Base-by-base conservation (phyloP, 2,329 filamentous ascomycete species). In the Herpotrichia juniperi region DNA sequence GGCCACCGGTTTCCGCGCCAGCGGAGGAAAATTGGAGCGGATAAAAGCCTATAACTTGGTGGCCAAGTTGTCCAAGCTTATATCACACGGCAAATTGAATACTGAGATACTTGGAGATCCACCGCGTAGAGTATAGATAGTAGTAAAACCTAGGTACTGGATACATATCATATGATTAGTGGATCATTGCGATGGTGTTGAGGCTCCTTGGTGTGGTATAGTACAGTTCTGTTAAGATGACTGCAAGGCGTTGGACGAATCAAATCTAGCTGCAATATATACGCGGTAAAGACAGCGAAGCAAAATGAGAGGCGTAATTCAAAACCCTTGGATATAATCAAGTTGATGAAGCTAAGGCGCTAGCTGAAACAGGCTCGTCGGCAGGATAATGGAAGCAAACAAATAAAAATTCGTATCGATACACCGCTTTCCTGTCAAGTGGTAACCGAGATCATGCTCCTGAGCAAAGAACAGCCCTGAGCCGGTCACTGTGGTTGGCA, bases 81-180 rank as follows among this genome's bases (percentile, higher is more conserved):
- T 16, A 21, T 35, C 46, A 37, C 31, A 32, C 48, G 51, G 45
- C 42, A 45, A 22, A 28, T 51, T 28, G 24, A 46, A 30, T 14
- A 16, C 28, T 53, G 32, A 46, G 42, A 22, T 30, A 42, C 51
- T 55, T 51, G 42, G 30, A 51, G 47, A 22, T 42, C 48, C 46
- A 50, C 24, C 26, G 45, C 5, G 32, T 52, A 54, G 45, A 51
- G 39, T 51, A 39, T 25, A 12, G 30, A 52, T 46, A 54, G 49
- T 50, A 43, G 12, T 28, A 21, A 40, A 57, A 54, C 53, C 58
- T 49, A 57, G 58, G 58, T 56, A 58, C 53, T 52, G 56, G 56
- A 42, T 30, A 11, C 31, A 17, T 25, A 43, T 34, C 46, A 57
- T 35, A 48, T 54, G 48, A 49, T 19, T 16, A 24, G 37, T 22